Evolutionary conservation across 1,284 basidiomycete species (phyloP).

Genomic region (Leccinum pachyderme): DNA sequence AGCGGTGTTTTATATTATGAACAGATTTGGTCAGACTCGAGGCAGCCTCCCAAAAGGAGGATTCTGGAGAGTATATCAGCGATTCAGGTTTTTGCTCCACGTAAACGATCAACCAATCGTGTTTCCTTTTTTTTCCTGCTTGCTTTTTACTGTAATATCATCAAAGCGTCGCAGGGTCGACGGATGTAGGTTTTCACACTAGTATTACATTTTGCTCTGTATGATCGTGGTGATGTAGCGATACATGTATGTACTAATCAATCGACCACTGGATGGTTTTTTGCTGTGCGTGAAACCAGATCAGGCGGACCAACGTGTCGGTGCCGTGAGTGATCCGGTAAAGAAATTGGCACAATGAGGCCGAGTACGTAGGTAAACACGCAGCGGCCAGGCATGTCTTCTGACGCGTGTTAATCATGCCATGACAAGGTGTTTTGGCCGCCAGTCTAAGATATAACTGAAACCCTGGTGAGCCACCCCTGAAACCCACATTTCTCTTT

Average conservation of each 20-base stretch:
- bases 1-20: conserved; percentile 14
- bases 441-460: conserved; percentile 32
- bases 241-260: conserved; percentile 13
- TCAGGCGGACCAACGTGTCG: conserved; percentile 29
- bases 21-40: conserved; percentile 54
- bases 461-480: conserved; percentile 16
- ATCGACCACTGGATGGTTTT: conserved; percentile 2
- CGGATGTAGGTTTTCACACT: conserved; percentile 6
- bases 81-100: conserved; percentile 60
- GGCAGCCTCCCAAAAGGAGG: conserved; percentile 47
- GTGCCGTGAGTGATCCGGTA: conserved; percentile 17
- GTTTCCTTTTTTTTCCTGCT: neutral
- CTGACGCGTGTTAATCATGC: conserved; percentile 33
- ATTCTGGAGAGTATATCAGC: conserved; percentile 51
- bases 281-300: conserved; percentile 10
- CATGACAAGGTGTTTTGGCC: conserved; percentile 29
- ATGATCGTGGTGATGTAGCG: conserved; percentile 16
- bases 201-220: conserved; percentile 11
- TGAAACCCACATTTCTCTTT: conserved; percentile 5
- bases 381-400: conserved; percentile 20
- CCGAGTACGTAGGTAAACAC: conserved; percentile 28
- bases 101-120: conserved; percentile 26
- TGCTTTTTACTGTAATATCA: neutral
- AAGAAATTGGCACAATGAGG: conserved; percentile 26
- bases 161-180: neutral